phyloP scores from a whole-genome alignment of 495 filamentous ascomycete genomes.

The Apodospora peruviana region DNA sequence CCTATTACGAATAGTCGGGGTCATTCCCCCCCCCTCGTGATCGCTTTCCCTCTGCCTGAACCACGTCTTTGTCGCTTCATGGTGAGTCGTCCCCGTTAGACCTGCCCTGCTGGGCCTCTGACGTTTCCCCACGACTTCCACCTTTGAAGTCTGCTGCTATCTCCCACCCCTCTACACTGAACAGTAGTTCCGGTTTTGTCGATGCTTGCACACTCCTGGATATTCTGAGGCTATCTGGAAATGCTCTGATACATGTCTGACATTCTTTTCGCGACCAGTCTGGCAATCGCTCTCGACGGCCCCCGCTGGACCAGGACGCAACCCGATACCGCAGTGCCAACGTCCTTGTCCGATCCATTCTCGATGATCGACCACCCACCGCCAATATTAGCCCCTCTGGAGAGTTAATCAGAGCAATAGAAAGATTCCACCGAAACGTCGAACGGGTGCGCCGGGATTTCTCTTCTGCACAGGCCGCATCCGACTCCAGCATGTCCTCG shows the following conservation, averaged over 20 bases:
- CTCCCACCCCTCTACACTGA: background rate
- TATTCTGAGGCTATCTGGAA: background rate
- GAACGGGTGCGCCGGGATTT: constrained; percentile 15
- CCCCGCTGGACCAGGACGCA: constrained; percentile 40
- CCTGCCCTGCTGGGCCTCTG: background rate
- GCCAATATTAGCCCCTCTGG: constrained; percentile 34
- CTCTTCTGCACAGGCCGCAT: constrained; percentile 3
- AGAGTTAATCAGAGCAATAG: constrained; percentile 41
- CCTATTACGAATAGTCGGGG: no score
- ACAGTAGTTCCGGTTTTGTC: no score
- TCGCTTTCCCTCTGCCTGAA: no score
- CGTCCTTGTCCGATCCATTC: constrained; percentile 31
- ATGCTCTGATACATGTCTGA: no score
- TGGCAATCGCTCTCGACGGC: constrained; percentile 53
- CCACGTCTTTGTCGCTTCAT: constrained; percentile 19
- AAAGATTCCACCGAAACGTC: constrained; percentile 30
- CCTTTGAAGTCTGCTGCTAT: background rate
- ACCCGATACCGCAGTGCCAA: constrained; percentile 31
- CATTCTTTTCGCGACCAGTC: constrained; percentile 37
- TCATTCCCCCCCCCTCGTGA: no score
- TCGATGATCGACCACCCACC: constrained; percentile 31
- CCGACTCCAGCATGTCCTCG: constrained; percentile 32
- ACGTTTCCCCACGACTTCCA: no score
- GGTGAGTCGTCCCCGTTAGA: constrained; percentile 15
- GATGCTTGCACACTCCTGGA: no score